Evolutionary conservation across 257 asterid genomes (phyloP).

Genomic region (Solanum tarijense): DNA sequence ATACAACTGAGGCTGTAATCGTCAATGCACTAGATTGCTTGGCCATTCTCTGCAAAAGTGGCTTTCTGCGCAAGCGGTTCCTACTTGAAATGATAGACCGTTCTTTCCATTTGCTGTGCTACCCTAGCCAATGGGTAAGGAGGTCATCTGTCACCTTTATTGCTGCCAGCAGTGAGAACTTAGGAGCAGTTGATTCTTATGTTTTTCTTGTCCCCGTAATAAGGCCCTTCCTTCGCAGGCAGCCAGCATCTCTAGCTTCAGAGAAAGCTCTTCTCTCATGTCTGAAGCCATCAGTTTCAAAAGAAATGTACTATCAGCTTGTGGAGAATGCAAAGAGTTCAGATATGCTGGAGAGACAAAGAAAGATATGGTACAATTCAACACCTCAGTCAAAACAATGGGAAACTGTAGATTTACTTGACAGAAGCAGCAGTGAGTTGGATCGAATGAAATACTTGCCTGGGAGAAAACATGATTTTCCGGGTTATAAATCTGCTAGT

Average conservation of each 20-base stretch:
- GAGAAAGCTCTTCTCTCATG: constrained; percentile 74
- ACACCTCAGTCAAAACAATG: constrained; percentile 63
- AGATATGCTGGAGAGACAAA: constrained; percentile 94
- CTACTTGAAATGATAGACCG: constrained; percentile 92
- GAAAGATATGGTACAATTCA: constrained; percentile 90
- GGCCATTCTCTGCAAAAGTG: constrained; percentile 82
- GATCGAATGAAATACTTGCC: constrained; percentile 63
- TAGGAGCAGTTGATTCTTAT: constrained; percentile 96
- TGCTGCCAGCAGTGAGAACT: constrained; percentile 82
- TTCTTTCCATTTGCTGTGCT: constrained; percentile 75
- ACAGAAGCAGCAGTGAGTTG: constrained; percentile 62
- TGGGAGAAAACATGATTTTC: constrained; percentile 42
- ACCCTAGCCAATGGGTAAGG: constrained; percentile 96
- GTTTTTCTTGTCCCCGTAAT: constrained; percentile 91
- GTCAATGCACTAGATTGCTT: constrained; percentile 93
- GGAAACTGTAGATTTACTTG: constrained; percentile 60
- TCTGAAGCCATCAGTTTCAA: constrained; percentile 78
- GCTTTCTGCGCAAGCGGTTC: constrained; percentile 72
- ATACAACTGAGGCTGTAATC: constrained; percentile 70
- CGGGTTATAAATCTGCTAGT: constrained; percentile 24
- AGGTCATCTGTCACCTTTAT: constrained; percentile 68
- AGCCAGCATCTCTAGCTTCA: constrained; percentile 91
- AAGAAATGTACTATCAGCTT: constrained; percentile 63
- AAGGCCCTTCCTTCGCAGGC: constrained; percentile 83
- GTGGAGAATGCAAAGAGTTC: constrained; percentile 81